Conservation (phyloP, 176 grass and related monocot genomes). For the Saccharum officinarum region DNA sequence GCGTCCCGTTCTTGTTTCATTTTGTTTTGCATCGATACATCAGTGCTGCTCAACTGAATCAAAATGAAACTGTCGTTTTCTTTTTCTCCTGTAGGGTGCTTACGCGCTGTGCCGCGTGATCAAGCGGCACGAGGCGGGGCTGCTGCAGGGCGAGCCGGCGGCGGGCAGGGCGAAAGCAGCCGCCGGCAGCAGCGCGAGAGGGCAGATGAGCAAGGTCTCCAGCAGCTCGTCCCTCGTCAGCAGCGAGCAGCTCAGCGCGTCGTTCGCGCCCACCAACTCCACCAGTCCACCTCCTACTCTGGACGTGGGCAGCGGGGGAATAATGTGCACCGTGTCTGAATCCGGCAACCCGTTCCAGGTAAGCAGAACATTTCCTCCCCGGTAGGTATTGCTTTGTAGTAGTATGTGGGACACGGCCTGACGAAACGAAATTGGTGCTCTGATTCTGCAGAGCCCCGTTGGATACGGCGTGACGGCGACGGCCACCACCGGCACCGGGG, state of each 20-base stretch:
- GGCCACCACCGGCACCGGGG: not conserved
- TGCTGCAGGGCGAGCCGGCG: not conserved
- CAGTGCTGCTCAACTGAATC: no score
- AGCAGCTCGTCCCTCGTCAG: constrained; percentile 51
- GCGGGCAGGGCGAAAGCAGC: constrained; percentile 24
- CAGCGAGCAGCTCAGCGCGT: constrained; percentile 39
- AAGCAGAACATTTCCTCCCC: not conserved
- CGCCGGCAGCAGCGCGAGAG: not conserved
- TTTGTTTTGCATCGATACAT: no score
- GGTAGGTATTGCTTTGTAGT: no score
- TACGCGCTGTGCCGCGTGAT: constrained; percentile 86
- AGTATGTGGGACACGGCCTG: no score
- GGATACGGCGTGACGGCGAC: not conserved
- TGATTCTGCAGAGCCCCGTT: not conserved
- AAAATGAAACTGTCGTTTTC: no score
- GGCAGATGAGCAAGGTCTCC: constrained; percentile 27
- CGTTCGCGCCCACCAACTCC: not conserved
- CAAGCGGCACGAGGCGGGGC: constrained; percentile 54
- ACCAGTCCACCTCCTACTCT: not conserved
- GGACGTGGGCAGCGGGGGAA: not conserved
- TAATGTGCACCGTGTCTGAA: not conserved
- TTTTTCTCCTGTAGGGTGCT: constrained; percentile 32
- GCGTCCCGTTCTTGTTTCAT: no score
- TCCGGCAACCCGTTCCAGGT: constrained; percentile 24
- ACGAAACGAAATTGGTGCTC: no score